Evolutionary conservation across 306 rosid species (phyloP), one percentile per base, ranked within the genome.

Genomic region (Glycyrrhiza uralensis): DNA sequence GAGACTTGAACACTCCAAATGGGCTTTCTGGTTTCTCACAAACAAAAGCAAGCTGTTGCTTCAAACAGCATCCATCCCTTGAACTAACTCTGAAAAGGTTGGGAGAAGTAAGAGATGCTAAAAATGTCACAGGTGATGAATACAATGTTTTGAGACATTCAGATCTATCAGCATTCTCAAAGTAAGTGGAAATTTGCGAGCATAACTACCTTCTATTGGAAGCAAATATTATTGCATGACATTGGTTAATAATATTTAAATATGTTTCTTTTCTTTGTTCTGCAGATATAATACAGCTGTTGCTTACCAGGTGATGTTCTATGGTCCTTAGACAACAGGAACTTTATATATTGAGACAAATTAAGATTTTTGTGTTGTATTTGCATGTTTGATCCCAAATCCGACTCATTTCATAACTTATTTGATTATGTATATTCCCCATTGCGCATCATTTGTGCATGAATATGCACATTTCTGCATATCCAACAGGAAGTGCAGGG

Each of bases 81-180:
- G 90, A 85, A 75, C 78, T 83, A 38, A 68, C 79, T 56, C 71
- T 87, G 78, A 81, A 80, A 80, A 79, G 85, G 66, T 80, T 78
- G 44, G 74, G 80, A 79, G 92, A 79, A 54, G 83, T 58, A 61
- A 70, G 62, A 72, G 77, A 87, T 80, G 65, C 79, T 24, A 79
- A 58, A 36, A 66, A 15, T 79, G 82, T 76, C 49, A 60, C 83
- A 29, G 77, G 73, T 62, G 91, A 84, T 50, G 85, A 85, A 69
- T 74, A 52, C 74, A 89, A 77, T 82, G 72, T 80, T 58, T 75
- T 85, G 67, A 83, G 85, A 71, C 86, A 80, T 66, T 85, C 87
- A 39, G 79, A 77, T 66, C 81, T 79, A 61, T 83, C 96, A 19
- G 87, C 92, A 70, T 85, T 83, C 75, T 85, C 90, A 24, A 89